These are phyloP conservation scores for Monosporascus sp. DNA, from an alignment of 2,329 filamentous ascomycete species.

Conservation along the genomic window DNA sequence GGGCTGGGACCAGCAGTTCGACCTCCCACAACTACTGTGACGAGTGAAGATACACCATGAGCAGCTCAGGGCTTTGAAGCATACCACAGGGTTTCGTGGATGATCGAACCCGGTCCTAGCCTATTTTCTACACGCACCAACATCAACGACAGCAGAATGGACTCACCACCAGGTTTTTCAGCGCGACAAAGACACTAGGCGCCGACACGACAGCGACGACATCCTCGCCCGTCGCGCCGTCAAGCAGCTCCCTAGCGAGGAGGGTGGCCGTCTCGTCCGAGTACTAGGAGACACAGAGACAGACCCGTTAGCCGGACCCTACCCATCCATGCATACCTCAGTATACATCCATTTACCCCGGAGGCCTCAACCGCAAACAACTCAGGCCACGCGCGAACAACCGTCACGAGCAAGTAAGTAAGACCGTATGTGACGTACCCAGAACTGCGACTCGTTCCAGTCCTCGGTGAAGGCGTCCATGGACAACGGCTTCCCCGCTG, in stretches of 20 bases:
- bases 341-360: too few relatives aligned
- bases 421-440: conserved; percentile 45
- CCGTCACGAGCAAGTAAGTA: not conserved
- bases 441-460: conserved; percentile 82
- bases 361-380: too few relatives aligned
- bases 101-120: too few relatives aligned
- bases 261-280: conserved; percentile 63
- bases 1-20: too few relatives aligned
- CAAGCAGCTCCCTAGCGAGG: conserved; percentile 60
- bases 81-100: too few relatives aligned
- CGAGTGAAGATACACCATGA: too few relatives aligned
- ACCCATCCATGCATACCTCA: not conserved
- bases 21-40: too few relatives aligned
- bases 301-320: not conserved
- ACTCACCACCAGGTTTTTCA: conserved; percentile 64
- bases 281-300: conserved; percentile 44
- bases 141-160: conserved; percentile 4
- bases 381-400: not conserved
- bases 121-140: not conserved
- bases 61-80: too few relatives aligned
- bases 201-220: conserved; percentile 66
- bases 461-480: conserved; percentile 75
- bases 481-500: conserved; percentile 27
- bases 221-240: conserved; percentile 50
- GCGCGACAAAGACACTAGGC: conserved; percentile 70